Evolutionary conservation across 257 asterid genomes (phyloP), one percentile per base, ranked within the genome.

Genomic region (Anisodus tanguticus): DNA sequence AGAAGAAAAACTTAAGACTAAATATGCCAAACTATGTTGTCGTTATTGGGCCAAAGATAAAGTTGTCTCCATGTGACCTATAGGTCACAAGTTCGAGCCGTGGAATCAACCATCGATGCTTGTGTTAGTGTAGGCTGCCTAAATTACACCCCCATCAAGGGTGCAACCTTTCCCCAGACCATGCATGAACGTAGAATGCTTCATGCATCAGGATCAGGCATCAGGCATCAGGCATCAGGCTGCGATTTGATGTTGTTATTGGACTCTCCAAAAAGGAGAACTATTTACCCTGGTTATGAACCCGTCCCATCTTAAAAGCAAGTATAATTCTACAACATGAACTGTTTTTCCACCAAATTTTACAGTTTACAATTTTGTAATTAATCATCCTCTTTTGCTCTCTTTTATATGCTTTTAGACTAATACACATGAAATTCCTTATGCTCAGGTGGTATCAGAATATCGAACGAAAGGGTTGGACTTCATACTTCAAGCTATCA

Each of bases 401-500:
- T 47, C n/a, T 81, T 54, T 22, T 57, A 57, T 57, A 57, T 15
- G n/a, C 8, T 57, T 4, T 4, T 17, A 5, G 45, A 11, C n/a
- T 0, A 74, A 74, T 51, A 12, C 15, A 53, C 31, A 26, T 53
- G 64, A 77, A 19, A 77, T 31, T 49, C 3, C 8, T 77, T 77
- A 54, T 77, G 49, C 82, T 86, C 90, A 95, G 98, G 97, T 94
- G 79, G 92, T 96, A 68, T 84, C 89, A 26, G 98, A 97, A 89
- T 97, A 91, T 84, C 90, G 79, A 83, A 91, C 85, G 86, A 88
- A 90, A 90, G 97, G 97, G 31, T 55, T 90, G 90, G 97, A 97
- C 79, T 97, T 97, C 87, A 53, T 97, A 41, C 90, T 97, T 64
- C 88, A 95, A 91, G 98, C 98, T 19, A 92, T 97, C 69, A 97